Evolutionary conservation across 805 yeast genomes (phyloP), one percentile per base, ranked within the genome.

Genomic region (Zygosaccharomyces lentus): DNA sequence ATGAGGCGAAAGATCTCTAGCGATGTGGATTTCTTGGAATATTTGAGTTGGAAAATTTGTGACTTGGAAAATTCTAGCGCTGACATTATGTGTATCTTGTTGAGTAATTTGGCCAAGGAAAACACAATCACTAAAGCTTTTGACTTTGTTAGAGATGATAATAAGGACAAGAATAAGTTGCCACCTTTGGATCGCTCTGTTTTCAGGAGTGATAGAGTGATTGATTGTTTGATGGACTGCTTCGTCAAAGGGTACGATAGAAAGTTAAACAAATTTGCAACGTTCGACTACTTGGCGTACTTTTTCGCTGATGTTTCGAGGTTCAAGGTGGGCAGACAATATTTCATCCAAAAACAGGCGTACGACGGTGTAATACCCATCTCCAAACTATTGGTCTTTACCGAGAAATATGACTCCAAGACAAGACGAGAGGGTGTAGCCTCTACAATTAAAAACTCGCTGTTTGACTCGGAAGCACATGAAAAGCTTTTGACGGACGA

Each of bases 361-460:
- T 87, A 87, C 59, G 96, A 88, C 61, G 71, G 67, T 15, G 83
- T 86, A 15, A 81, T 85, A 13, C 96, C 96, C 29, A 66, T 88
- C 17, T 80, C 89, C n/a, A 87, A 87, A 61, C 66, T 89, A 23
- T 71, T 87, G 49, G 93, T 81, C 0, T 89, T 88, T 67, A 84
- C 96, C 4, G 90, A 87, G 60, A 79, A 81, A 58, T 84, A 81
- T 54, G 90, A 84, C 59, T 74, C 87, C 10, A 80, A 79, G 57
- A 78, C 80, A 21, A 81, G 98, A 69, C 77, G 98, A 67, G 90
- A 85, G 62, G 97, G 96, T 59, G 90, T 87, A 31, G 95, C 95
- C 1, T 84, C 95, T 4, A 85, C 96, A 1, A 86, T 93, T 55
- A 91, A 93, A 64, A 91, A 91, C 66, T 78, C 91, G 0, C 69